Evolutionary conservation across 2,329 filamentous ascomycete genomes (phyloP), one percentile per base, ranked within the genome.

Genomic region (Fusarium torulosum): DNA sequence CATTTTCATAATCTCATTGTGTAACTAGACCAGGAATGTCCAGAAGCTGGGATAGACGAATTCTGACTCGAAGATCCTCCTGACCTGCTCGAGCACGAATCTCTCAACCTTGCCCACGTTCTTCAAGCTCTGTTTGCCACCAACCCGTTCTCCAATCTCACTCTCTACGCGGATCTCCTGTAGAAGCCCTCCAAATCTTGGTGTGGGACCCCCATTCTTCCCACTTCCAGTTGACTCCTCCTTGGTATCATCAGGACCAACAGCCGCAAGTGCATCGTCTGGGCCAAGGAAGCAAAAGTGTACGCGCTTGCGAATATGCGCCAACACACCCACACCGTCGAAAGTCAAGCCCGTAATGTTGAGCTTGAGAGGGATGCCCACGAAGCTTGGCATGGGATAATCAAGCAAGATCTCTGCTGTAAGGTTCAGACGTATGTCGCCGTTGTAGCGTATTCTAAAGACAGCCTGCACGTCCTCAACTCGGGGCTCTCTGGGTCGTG

Each of bases 101-200:
- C 93, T 91, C 82, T 99, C 96, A 59, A 99, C 96, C 84, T 99
- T 99, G 60, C 96, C 95, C 49, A 99, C 95, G 77, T 99, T 99
- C 84, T 97, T 98, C 62, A 99, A 82, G 45, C 95, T 96, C 81
- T 97, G 95, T 81, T 96, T 97, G 25, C 93, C 93, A 62, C 91
- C 90, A 74, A 96, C 94, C 69, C 94, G 89, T 77, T 96, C 91
- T 8, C 96, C 96, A 77, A 99, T 99, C 80, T 99, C 96, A 77
- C 95, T 98, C 79, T 99, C 96, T 8, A 99, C 95, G 69, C 91
- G 90, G 73, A 99, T 97, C 79, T 98, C 93, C 77, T 97, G 93
- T 56, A 99, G 80, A 59, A 98, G 80, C 0, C 93, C 93, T 6
- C 92, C 94, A 61, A 93, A 85, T 31, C 75, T 68, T 3, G 70